A percentile compares a stretch with the other conserved stretches of the same genome.
Evolutionary conservation across 1,139 yeast species (phyloP).

Genomic region (Geotrichum fermentans): DNA sequence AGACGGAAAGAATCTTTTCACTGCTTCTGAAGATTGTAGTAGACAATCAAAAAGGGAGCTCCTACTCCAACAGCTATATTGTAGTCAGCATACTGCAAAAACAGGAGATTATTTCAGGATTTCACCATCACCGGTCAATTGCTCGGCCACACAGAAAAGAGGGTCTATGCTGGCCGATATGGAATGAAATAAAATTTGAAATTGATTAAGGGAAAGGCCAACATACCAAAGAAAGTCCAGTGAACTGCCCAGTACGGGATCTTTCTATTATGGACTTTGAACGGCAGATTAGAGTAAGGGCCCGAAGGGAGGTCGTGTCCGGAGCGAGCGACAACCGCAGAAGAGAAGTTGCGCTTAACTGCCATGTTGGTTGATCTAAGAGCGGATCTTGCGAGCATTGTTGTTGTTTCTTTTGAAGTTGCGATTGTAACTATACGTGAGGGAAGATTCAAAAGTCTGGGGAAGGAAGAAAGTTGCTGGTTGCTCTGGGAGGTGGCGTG

Average conservation of each 20-base stretch:
- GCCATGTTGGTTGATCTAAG: constrained; percentile 25
- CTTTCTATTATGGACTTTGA: constrained; percentile 87
- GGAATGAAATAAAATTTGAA: too few species aligned
- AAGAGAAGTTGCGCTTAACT: constrained; percentile 34
- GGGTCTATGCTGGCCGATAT: too few species aligned
- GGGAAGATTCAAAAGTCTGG: neutral
- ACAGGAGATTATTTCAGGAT: neutral
- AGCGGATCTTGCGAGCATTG: constrained; percentile 26
- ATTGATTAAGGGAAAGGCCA: neutral
- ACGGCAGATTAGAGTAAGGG: constrained; percentile 86
- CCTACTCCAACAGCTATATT: constrained; percentile 34
- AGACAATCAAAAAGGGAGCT: constrained; percentile 39
- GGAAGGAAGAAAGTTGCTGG: constrained; percentile 6
- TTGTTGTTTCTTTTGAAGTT: neutral
- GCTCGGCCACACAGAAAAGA: too few species aligned
- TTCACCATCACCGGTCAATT: too few species aligned
- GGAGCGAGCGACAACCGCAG: constrained; percentile 31
- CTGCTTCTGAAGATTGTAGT: constrained; percentile 39
- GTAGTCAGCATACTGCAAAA: neutral
- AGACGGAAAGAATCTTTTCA: neutral
- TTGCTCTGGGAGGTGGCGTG: too few species aligned
- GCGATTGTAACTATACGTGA: too few species aligned
- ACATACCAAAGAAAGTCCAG: constrained; percentile 68
- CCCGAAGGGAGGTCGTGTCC: constrained; percentile 70
- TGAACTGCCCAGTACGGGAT: constrained; percentile 79